Evolutionary conservation across 208 protist genomes (phyloP).

Genomic region (Pavlovales sp.): DNA sequence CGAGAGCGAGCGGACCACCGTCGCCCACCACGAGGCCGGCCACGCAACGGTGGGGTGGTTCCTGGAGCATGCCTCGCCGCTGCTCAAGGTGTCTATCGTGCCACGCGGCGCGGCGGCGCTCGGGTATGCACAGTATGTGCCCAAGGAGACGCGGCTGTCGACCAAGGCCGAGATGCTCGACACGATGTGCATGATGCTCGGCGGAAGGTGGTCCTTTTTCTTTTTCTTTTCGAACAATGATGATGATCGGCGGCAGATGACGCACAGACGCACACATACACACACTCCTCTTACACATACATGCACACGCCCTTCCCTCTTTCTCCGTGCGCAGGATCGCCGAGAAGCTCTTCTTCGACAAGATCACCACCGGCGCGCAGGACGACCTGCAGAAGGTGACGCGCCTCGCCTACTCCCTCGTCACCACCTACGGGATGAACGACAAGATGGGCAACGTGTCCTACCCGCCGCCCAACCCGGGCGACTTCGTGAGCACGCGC

Average conservation of each 20-base stretch:
- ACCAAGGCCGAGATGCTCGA: conserved; percentile 84
- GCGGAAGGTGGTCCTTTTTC: conserved; percentile 55
- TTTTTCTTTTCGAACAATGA: background rate
- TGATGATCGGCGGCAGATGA: background rate
- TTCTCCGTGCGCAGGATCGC: conserved; percentile 9
- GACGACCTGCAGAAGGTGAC: conserved; percentile 92
- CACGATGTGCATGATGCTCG: conserved; percentile 85
- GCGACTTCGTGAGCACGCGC: conserved; percentile 72
- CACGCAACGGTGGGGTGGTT: conserved; percentile 95
- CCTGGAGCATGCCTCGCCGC: conserved; percentile 86
- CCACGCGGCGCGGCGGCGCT: conserved; percentile 84
- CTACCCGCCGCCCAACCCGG: conserved; percentile 71
- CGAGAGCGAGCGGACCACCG: conserved; percentile 79
- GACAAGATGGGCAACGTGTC: conserved; percentile 74
- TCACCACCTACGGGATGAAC: conserved; percentile 78
- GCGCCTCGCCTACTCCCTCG: conserved; percentile 81
- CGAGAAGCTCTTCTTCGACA: conserved; percentile 48
- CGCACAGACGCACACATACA: no score
- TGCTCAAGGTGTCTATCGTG: conserved; percentile 96
- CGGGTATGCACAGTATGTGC: conserved; percentile 95
- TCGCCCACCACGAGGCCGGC: conserved; percentile 97
- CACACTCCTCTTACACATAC: background rate
- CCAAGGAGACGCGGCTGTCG: conserved; percentile 81
- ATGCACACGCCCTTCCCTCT: background rate
- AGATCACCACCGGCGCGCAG: conserved; percentile 62